Evolutionary conservation across 805 yeast genomes (phyloP).

Genomic region (Ascoidea rubescens): DNA sequence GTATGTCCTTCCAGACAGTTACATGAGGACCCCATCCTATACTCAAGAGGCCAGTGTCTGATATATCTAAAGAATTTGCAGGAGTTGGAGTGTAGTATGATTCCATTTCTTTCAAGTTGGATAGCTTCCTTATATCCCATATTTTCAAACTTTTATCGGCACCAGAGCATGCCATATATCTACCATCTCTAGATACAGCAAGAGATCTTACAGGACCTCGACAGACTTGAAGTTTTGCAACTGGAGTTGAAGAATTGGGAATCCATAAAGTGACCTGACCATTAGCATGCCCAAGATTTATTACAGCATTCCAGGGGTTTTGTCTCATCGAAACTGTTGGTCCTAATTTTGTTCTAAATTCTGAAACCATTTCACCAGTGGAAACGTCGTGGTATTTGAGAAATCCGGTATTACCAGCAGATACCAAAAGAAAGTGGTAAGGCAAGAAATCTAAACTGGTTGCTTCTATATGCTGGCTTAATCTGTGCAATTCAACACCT

Average conservation of each 20-base stretch:
- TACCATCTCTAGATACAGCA: conserved; percentile 83
- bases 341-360: conserved; percentile 76
- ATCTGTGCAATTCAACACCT: conserved; percentile 84
- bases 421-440: conserved; percentile 74
- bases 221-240: conserved; percentile 68
- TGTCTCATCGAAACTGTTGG: conserved; percentile 81
- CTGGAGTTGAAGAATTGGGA: conserved; percentile 74
- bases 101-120: conserved; percentile 46
- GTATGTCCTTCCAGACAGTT: conserved; percentile 83
- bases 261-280: conserved; percentile 93
- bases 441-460: conserved; percentile 80
- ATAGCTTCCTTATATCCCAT: conserved; percentile 86
- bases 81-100: conserved; percentile 72
- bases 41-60: conserved; percentile 77
- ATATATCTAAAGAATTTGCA: conserved; percentile 62
- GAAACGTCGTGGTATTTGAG: conserved; percentile 91
- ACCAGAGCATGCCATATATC: conserved; percentile 88
- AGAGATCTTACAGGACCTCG: conserved; percentile 81
- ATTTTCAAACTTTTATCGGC: conserved; percentile 73
- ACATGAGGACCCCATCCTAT: conserved; percentile 96
- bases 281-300: conserved; percentile 85
- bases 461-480: conserved; percentile 81
- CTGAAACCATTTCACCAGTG: conserved; percentile 78
- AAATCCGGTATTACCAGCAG: conserved; percentile 84
- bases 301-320: conserved; percentile 91